A percentile compares a stretch with the other conserved stretches of the same genome.
phyloP scores from a whole-genome alignment of 192 early-diverging fungal species.

The Geosiphon pyriformis region DNA sequence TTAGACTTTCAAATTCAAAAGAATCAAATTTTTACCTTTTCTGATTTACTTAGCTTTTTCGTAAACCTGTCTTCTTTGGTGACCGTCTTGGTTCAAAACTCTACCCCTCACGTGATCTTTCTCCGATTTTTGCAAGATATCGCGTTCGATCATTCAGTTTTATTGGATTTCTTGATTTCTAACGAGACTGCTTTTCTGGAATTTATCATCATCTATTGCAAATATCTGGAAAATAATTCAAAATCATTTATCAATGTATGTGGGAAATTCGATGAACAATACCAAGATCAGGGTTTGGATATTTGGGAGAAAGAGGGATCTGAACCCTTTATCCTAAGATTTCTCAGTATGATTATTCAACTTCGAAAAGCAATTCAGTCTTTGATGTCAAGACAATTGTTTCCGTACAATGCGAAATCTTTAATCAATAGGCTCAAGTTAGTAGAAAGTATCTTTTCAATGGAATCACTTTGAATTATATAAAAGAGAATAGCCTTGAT shows the following conservation, averaged over 20 bases:
- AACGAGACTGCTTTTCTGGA: constrained; percentile 24
- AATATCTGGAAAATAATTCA: constrained; percentile 18
- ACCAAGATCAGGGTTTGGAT: background rate
- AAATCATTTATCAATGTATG: constrained; percentile 6
- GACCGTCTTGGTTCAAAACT: background rate
- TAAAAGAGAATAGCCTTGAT: too few relatives aligned
- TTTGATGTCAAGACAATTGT: constrained; percentile 5
- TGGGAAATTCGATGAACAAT: background rate
- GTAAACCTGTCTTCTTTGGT: background rate
- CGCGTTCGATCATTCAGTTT: constrained; percentile 20
- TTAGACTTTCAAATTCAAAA: background rate
- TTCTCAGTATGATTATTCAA: background rate
- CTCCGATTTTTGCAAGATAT: constrained; percentile 21
- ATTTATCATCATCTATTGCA: constrained; percentile 27
- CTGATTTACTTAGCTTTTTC: background rate
- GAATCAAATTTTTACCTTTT: background rate
- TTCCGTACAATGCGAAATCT: constrained; percentile 20
- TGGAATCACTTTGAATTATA: too few relatives aligned
- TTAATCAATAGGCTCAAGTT: background rate
- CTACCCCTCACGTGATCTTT: constrained; percentile 26
- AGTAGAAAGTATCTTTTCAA: too few relatives aligned
- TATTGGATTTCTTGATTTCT: constrained; percentile 31
- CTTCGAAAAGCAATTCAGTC: constrained; percentile 2
- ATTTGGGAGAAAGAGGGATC: background rate
- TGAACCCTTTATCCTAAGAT: background rate